Percentiles rank a stretch among this genome's conserved stretches.
Evolutionary conservation across 148 eudicot species (phyloP).

Genomic region (Arbutus unedo): DNA sequence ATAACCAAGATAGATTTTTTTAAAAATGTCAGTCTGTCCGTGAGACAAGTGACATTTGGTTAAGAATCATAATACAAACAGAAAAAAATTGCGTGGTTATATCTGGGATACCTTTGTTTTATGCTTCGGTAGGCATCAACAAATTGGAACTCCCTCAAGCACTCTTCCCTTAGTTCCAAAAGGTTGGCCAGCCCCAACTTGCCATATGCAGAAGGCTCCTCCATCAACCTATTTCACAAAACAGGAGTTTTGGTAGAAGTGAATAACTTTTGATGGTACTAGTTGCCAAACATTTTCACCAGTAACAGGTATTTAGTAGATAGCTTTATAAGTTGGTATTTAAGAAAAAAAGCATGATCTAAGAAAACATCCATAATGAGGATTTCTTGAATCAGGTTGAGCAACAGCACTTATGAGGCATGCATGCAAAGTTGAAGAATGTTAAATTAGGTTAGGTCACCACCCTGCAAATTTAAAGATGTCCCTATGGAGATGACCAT

Average conservation of each 20-base stretch:
- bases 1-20: neutral
- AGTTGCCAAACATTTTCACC: neutral
- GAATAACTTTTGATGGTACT: neutral
- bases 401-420: neutral
- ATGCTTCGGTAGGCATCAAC: conserved; percentile 89
- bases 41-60: neutral
- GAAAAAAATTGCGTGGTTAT: neutral
- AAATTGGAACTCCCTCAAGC: conserved; percentile 93
- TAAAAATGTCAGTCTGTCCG: neutral
- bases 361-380: neutral
- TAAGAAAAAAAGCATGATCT: neutral
- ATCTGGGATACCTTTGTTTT: conserved; percentile 63
- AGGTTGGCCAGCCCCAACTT: conserved; percentile 94
- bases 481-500: neutral
- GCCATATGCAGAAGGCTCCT: conserved; percentile 98
- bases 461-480: conserved; percentile 4
- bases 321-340: neutral
- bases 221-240: conserved; percentile 67
- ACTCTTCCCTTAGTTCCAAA: conserved; percentile 93
- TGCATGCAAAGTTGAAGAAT: neutral
- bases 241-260: neutral
- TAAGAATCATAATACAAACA: neutral
- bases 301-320: too few species aligned
- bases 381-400: neutral
- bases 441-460: neutral